Conservation (phyloP, 1,284 basidiomycete species). For the Rhodotorula sp. region DNA sequence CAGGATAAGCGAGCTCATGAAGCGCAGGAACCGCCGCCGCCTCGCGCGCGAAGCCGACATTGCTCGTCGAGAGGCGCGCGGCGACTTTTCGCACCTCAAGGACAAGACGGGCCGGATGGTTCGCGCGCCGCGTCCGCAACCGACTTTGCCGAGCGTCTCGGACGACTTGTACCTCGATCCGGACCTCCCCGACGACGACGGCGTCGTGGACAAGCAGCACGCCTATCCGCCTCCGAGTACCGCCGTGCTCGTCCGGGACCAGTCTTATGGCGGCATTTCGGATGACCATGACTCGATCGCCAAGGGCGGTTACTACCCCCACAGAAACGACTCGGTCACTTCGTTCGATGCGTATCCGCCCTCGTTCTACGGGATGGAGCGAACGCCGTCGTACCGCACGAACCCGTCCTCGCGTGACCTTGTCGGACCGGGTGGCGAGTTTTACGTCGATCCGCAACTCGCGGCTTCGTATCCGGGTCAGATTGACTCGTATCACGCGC, state of each 20-base stretch:
- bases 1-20: constrained; percentile 87
- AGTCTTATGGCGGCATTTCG: constrained; percentile 1
- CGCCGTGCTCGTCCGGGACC: neutral
- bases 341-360: constrained; percentile 22
- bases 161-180: constrained; percentile 61
- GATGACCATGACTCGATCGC: constrained; percentile 15
- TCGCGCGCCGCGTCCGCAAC: constrained; percentile 82
- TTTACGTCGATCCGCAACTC: neutral
- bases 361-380: constrained; percentile 4
- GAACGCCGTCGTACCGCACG: constrained; percentile 26
- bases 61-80: constrained; percentile 84
- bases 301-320: constrained; percentile 20
- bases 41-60: constrained; percentile 75
- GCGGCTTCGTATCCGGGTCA: neutral
- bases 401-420: constrained; percentile 16
- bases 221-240: neutral
- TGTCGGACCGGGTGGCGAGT: too few species aligned
- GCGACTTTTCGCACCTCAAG: constrained; percentile 86
- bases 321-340: constrained; percentile 16
- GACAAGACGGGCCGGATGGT: constrained; percentile 82
- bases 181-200: neutral
- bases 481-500: constrained; percentile 1
- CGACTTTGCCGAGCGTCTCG: constrained; percentile 87
- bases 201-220: neutral
- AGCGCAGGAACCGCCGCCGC: constrained; percentile 83